Evolutionary conservation across 1,139 yeast genomes (phyloP).

Genomic region (Diutina siamensis): DNA sequence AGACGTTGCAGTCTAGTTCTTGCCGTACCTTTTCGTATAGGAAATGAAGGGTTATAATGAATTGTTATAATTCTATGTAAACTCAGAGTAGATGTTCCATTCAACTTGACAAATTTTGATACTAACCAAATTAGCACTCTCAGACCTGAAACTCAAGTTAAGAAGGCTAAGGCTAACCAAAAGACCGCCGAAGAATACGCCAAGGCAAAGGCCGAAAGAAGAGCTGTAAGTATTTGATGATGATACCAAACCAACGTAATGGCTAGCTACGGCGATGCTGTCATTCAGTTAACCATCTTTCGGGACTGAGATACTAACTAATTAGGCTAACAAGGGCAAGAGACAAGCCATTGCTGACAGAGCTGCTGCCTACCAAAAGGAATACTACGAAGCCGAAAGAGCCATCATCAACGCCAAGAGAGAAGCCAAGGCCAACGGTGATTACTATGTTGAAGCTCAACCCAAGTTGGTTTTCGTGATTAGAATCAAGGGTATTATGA

Average conservation of each 20-base stretch:
- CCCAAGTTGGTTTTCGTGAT: constrained; percentile 92
- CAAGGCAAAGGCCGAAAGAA: constrained; percentile 77
- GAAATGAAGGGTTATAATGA: neutral
- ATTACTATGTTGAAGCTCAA: constrained; percentile 97
- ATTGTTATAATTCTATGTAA: neutral
- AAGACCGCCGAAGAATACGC: constrained; percentile 81
- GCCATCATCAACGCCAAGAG: constrained; percentile 88
- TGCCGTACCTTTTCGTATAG: too few species aligned
- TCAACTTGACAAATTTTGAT: constrained; percentile 8
- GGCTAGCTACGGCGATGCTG: constrained; percentile 90
- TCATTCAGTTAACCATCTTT: constrained; percentile 97
- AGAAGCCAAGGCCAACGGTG: constrained; percentile 92
- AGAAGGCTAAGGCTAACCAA: constrained; percentile 87
- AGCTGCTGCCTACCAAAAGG: constrained; percentile 97
- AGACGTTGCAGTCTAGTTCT: constrained; percentile 5
- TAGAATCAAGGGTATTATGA: constrained; percentile 99
- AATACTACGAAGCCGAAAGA: constrained; percentile 92
- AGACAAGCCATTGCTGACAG: constrained; percentile 93
- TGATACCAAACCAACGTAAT: constrained; percentile 46
- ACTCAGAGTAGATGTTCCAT: neutral
- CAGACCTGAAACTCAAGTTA: constrained; percentile 90
- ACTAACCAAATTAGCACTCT: constrained; percentile 37
- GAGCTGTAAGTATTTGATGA: constrained; percentile 81
- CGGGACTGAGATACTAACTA: constrained; percentile 80
- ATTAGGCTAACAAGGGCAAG: constrained; percentile 76